Evolutionary conservation across 768 basidiomycete species (phyloP), one percentile per base, ranked within the genome.

Genomic region (Candolleomyces eurysporus): DNA sequence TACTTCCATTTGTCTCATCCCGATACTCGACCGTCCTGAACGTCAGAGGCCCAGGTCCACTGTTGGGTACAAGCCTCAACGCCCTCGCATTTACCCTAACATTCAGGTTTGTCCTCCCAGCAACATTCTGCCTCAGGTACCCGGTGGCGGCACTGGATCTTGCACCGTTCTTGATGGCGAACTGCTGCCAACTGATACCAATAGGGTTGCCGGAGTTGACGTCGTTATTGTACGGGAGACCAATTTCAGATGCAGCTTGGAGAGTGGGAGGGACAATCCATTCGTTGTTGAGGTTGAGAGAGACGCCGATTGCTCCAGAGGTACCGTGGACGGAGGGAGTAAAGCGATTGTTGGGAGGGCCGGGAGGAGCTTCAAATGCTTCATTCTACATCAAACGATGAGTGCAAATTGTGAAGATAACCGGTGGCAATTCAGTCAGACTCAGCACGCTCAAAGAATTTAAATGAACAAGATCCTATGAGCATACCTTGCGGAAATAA

Each of bases 241-340:
- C 2, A 69, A 71, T 32, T 53, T 30, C 32, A 17, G 52, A 36
- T 5, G 52, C 52, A 16, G 52, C 52, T 16, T 21, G n/a, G 52
- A 53, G 17, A 6, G 73, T 73, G 1, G 74, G 72, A 5, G 62
- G 60, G 32, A 76, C 62, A 46, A 78, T 77, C 77, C 39, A 75
- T 63, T 1, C 62, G 51, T n/a, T 64, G 65, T 19, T 68, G 63
- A 57, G 67, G 69, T 4, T 69, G 72, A 21, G 71, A 68, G 9
- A 76, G 68, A 55, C 72, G 0, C 68, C 63, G 57, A 65, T 65
- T 31, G 72, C 64, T 2, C 78, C 76, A 14, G 61, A 60, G 16
- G 63, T 64, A 31, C 73, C 70, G 62, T 79, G 78, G 13, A 74
- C 64, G 0, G 62, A 42, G 11, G 78, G 76, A 57, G 73, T 66